Evolutionary conservation across 768 basidiomycete genomes (phyloP), one percentile per base, ranked within the genome.

Genomic region (Myochromella boudieri): DNA sequence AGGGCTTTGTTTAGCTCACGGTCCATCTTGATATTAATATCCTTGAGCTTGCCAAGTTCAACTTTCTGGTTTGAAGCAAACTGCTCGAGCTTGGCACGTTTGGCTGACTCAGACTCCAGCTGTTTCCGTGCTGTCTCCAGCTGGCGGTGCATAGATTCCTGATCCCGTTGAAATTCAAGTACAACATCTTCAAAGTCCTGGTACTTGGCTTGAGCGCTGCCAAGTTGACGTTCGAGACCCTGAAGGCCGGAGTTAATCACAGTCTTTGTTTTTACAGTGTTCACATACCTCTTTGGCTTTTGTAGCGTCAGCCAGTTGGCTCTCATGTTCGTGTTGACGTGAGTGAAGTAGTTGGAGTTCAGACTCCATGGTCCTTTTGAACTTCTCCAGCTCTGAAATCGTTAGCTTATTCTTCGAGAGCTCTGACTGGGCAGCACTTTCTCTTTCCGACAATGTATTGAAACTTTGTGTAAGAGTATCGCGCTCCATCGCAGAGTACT

Each of bases 101-200:
- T 90, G 2, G 80, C 64, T 1, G 75, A 72, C 63, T 99, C 94
- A 1, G 72, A 62, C 39, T 91, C 85, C 14, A 95, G 74, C 51
- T 91, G 87, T 55, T 85, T 85, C 33, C 80, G 79, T 44, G 77
- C 65, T 4, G 77, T 71, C 18, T 95, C 88, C 49, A 88, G 61
- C 54, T 93, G 87, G 4, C 86, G 79, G 38, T 82, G 77, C 52
- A 85, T 82, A 12, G 82, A 72, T 9, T 80, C 82, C 60, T 90
- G 82, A 47, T 94, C 93, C 24, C 90, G 77, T 64, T 97, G 89
- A 40, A 90, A 76, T 55, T 88, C 83, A 5, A 97, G 75, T 1
- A 91, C 79, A 0, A 85, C 79, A 60, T 98, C 95, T 65, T 99
- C 95, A 46, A 93, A 86, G 47, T 87, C 85, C 46, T 87, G 81